Base-by-base conservation (phyloP, 257 asterid genomes). In the Nyctanthes arbortristis region DNA sequence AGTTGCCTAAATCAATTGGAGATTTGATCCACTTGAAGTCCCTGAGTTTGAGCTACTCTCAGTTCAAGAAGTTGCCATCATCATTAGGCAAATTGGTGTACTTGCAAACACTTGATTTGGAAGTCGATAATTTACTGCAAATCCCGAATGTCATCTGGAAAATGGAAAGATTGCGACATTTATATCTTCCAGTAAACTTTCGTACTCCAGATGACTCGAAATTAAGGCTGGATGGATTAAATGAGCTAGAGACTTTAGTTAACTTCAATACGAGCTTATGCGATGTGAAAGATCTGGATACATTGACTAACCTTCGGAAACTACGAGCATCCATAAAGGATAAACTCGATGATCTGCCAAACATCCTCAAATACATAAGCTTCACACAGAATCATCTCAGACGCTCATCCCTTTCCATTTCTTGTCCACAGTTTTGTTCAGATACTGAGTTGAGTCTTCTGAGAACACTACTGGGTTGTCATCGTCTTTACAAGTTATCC, bases 181-280 rank as follows among this genome's bases (percentile, higher is more conserved):
- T 83, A 27, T 83, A 80, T 67, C 88, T 83, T 37, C 88, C 83
- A 2, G 22, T 34, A 52, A 60, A 63, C 56, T 83, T 83, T 66
- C 30, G 0, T 16, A 74, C 79, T 40, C 40, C 58, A 28, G 71
- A 66, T 40, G 77, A 71, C 25, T 10, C 47, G 16, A 77, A 79
- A 37, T 14, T 79, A 64, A 43, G 63, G 65, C 40, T 83, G 68
- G 72, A 72, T 18, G 77, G 75, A 58, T 55, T 77, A 66, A 74
- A 49, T 52, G 61, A 67, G 12, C 75, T 83, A 4, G 83, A 74
- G 77, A 83, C 77, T 25, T 72, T 79, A 27, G 81, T 77, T 7
- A 79, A 83, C 71, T 83, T 83, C 73, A 71, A 71, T 45, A 83
- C 85, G 1, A 62, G 76, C 56, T 65, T 77, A 43, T 79, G 81